These are phyloP conservation scores for Caryopteris hybrid DNA, from an alignment of 305 asterid species.

Conservation along the genomic window DNA sequence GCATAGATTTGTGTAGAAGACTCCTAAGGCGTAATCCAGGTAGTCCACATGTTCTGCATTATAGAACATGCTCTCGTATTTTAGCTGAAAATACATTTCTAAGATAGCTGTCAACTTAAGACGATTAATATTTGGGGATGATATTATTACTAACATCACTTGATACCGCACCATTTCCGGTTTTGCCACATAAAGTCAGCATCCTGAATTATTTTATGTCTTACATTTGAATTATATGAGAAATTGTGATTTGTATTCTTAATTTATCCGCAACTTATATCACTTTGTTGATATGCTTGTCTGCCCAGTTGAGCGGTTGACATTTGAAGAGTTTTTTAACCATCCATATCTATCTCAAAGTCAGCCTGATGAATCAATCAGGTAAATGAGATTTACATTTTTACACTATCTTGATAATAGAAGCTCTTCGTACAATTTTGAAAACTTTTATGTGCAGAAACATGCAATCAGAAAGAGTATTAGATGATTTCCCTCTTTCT, in stretches of 20 bases:
- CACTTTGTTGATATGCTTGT: conserved; percentile 6
- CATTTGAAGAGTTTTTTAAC: conserved; percentile 85
- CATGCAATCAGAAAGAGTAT: conserved; percentile 41
- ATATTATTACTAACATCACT: background rate
- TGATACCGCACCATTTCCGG: background rate
- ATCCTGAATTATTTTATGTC: background rate
- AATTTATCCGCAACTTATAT: conserved; percentile 1
- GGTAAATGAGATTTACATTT: conserved; percentile 39
- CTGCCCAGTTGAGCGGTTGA: conserved; percentile 73
- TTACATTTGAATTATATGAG: conserved; percentile 2
- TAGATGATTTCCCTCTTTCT: conserved; percentile 48
- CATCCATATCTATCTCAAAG: conserved; percentile 71
- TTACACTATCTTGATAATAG: conserved; percentile 15
- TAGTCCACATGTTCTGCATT: conserved; percentile 18
- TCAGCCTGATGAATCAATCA: conserved; percentile 42
- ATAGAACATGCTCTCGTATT: background rate
- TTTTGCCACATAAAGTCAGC: background rate
- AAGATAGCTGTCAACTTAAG: too few relatives aligned
- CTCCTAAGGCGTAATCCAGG: conserved; percentile 83
- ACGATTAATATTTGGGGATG: background rate
- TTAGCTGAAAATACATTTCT: background rate
- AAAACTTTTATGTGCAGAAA: conserved; percentile 28
- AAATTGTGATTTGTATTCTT: background rate
- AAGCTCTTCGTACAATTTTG: background rate
- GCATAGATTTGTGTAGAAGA: conserved; percentile 74